phyloP scores from a whole-genome alignment of 768 basidiomycete genomes.

The Peribolospora baueri region DNA sequence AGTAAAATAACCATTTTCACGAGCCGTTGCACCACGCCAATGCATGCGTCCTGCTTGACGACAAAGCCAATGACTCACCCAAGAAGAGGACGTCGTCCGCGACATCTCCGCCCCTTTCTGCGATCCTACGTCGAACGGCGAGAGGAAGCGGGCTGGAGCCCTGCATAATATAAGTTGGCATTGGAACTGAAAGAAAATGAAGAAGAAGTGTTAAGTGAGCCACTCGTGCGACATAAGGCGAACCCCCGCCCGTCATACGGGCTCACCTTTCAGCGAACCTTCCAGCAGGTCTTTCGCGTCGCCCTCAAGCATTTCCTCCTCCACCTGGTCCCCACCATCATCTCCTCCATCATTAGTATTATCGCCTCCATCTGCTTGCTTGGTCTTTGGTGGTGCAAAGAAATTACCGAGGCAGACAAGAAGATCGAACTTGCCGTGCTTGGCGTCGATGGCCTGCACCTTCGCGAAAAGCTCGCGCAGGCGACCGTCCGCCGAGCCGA shows the following conservation, averaged over 20 bases:
- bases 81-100: too few species aligned
- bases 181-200: conserved; percentile 27
- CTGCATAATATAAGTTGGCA: conserved; percentile 82
- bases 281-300: conserved; percentile 21
- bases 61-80: too few species aligned
- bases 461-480: conserved; percentile 50
- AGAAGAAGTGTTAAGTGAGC: background rate
- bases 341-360: conserved; percentile 23
- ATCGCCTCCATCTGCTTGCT: too few species aligned
- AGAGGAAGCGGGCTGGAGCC: conserved; percentile 20
- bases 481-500: conserved; percentile 13
- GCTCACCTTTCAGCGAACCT: conserved; percentile 1
- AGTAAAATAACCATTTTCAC: too few species aligned
- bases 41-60: too few species aligned
- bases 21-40: too few species aligned
- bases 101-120: too few species aligned
- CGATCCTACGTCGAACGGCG: too few species aligned
- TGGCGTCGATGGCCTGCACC: conserved; percentile 57
- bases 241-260: too few species aligned
- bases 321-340: conserved; percentile 20
- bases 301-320: background rate
- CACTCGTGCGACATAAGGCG: too few species aligned
- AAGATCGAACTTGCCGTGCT: conserved; percentile 63
- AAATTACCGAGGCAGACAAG: conserved; percentile 59
- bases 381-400: conserved; percentile 20